Base-by-base conservation (phyloP, 495 filamentous ascomycete genomes). In the Pseudomonodictys pantanalensis region DNA sequence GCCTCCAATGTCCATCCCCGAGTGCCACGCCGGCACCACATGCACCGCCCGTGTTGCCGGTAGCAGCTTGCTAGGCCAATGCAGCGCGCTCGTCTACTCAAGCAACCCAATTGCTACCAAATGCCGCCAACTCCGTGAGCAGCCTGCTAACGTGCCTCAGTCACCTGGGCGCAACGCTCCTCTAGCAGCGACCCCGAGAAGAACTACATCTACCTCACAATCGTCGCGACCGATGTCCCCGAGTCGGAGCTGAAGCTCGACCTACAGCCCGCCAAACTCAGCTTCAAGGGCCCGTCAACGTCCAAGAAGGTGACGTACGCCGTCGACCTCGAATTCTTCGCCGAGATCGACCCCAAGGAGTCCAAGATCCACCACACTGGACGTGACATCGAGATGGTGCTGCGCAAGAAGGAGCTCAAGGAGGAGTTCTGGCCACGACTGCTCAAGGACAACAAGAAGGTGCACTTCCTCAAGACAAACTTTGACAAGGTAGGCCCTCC, bases 91-190 rank as follows among this genome's bases (percentile, higher is more conserved):
- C n/a, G n/a, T n/a, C n/a, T n/a, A n/a, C n/a, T n/a, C n/a, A n/a
- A n/a, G n/a, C n/a, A n/a, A n/a, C n/a, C n/a, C n/a, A n/a, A n/a
- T n/a, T n/a, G n/a, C n/a, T n/a, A n/a, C n/a, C n/a, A n/a, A n/a
- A n/a, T n/a, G n/a, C n/a, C n/a, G n/a, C n/a, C n/a, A n/a, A 29
- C 20, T 7, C 11, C 41, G 23, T 1, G 48, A 29, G 18, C 35
- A 12, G 1, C 10, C 17, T 43, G 17, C 52, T 63, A 39, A 63
- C 47, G 23, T 41, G 11, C 2, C 20, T 11, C 48, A 98, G 93
- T 97, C 66, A 86, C 88, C 77, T 98, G 93, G 93, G 92, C 93
- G 28, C 93, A 98, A 78, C 92, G 93, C 79, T 97, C 93, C 42
- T 91, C 86, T 72, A 77, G 70, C 58, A 76, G 78, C 60, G 95